Evolutionary conservation across 2,329 filamentous ascomycete genomes (phyloP).

Genomic region (Cladophialophora immunda): DNA sequence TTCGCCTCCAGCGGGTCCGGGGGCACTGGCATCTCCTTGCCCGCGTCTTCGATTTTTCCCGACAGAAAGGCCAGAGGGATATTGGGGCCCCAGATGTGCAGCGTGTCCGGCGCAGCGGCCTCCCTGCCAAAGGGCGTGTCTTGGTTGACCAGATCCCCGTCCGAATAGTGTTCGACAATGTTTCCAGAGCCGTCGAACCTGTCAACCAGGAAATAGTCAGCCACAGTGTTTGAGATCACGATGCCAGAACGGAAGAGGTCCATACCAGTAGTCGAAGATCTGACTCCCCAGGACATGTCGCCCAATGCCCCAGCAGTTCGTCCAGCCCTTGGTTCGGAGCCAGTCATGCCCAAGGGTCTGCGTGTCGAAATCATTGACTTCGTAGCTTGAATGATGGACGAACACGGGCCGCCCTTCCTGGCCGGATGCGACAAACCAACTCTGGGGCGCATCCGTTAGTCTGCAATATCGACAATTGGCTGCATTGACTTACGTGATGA

Average conservation of each 20-base stretch:
- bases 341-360: slow-evolving; percentile 76
- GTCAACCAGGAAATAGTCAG: slow-evolving; percentile 13
- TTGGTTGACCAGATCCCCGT: slow-evolving; percentile 63
- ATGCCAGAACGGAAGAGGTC: neutral
- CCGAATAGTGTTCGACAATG: slow-evolving; percentile 75
- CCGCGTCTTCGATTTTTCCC: slow-evolving; percentile 31
- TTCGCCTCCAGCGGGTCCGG: slow-evolving; percentile 25
- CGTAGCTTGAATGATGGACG: slow-evolving; percentile 74
- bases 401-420: slow-evolving; percentile 47
- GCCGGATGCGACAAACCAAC: slow-evolving; percentile 43
- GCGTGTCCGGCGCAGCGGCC: slow-evolving; percentile 43
- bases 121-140: slow-evolving; percentile 45
- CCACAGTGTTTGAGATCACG: neutral
- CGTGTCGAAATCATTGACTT: slow-evolving; percentile 76
- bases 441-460: slow-evolving; percentile 24
- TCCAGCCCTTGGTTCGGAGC: slow-evolving; percentile 69
- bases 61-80: slow-evolving; percentile 31
- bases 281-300: slow-evolving; percentile 74
- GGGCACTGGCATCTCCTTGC: slow-evolving; percentile 27
- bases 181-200: slow-evolving; percentile 70
- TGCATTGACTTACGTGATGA: slow-evolving; percentile 57
- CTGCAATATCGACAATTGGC: slow-evolving; percentile 44
- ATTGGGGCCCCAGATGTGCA: slow-evolving; percentile 48
- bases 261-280: slow-evolving; percentile 76
- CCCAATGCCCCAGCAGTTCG: slow-evolving; percentile 75